Base-by-base conservation (phyloP, 2,329 filamentous ascomycete species). In the Xylaria hypoxylon region DNA sequence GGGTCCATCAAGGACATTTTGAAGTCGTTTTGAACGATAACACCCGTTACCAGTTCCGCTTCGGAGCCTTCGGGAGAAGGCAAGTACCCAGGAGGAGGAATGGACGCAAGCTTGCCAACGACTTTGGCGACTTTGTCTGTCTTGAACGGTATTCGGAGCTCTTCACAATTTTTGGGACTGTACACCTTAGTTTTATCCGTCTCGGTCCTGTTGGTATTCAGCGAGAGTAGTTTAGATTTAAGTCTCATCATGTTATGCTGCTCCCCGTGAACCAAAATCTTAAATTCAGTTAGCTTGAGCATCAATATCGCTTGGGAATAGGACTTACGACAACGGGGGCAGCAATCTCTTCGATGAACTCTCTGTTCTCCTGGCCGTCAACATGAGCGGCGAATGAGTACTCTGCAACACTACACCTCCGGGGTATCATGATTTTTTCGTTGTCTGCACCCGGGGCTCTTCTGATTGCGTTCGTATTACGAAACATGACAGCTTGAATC, bases 241-340 rank as follows among this genome's bases (percentile, higher is more conserved):
- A 99, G 84, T 60, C 96, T 90, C 86, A 96, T 97, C 94, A 98
- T 98, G 77, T 98, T 97, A 77, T 97, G 93, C 74, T 96, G 94
- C 77, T 99, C 96, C 62, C 96, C 96, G 73, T 99, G 96, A 2
- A 99, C 96, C 35, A 99, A 87, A 67, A 99, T 97, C 92, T 95
- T 66, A 0, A 26, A 11, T 48, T 42, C 31, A 22, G 61, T 70
- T 73, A 75, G 62, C 45, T 24, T 62, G 45, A 15, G n/a, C n/a
- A 40, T 35, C 17, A 15, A 8, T 40, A n/a, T 26, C 8, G 47
- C 33, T 10, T 7, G 7, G 40, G 48, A 31, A 50, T 6, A 38
- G 26, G 7, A 90, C 92, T 83, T 86, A 96, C 93, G 74, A 99
- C 95, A 26, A 97, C 94, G 17, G 94, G 94, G 2, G 96, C 94